phyloP scores from a whole-genome alignment of 352 stramenopile genomes.

The Pythium rishiriense region DNA sequence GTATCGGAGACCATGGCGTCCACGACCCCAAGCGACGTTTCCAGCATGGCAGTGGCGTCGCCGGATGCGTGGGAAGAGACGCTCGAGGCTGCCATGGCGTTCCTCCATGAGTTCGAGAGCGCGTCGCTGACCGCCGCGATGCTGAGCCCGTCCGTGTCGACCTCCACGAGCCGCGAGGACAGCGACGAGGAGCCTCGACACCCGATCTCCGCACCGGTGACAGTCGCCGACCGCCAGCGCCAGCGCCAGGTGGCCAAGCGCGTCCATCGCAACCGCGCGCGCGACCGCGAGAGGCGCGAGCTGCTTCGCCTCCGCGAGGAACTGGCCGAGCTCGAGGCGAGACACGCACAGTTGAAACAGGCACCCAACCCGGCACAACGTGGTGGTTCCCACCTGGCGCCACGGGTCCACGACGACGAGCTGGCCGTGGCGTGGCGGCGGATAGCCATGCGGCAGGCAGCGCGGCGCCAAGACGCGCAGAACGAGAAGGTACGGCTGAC shows the following conservation, averaged over 20 bases:
- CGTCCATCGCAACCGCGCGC: slow-evolving; percentile 9
- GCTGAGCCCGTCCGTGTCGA: neutral
- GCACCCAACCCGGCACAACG: neutral
- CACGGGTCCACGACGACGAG: neutral
- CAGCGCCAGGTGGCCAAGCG: neutral
- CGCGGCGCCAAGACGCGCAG: neutral
- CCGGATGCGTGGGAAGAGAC: neutral
- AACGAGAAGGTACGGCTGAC: slow-evolving; percentile 7
- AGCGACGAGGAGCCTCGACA: slow-evolving; percentile 3
- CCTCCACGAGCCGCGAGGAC: slow-evolving; percentile 1
- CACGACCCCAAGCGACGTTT: neutral
- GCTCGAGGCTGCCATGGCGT: neutral
- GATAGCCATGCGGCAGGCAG: neutral
- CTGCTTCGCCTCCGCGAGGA: slow-evolving; percentile 7
- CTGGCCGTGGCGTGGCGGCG: neutral
- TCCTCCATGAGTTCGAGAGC: slow-evolving; percentile 6
- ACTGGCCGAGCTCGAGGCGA: slow-evolving; percentile 1
- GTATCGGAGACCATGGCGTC: no score
- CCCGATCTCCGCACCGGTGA: neutral
- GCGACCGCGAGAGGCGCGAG: slow-evolving; percentile 10
- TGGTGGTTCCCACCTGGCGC: neutral
- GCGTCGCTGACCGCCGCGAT: neutral
- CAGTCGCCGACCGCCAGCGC: neutral
- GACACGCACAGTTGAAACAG: neutral
- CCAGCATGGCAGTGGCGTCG: neutral